Conservation (phyloP, 495 filamentous ascomycete genomes). For the Penicillium manginii region DNA sequence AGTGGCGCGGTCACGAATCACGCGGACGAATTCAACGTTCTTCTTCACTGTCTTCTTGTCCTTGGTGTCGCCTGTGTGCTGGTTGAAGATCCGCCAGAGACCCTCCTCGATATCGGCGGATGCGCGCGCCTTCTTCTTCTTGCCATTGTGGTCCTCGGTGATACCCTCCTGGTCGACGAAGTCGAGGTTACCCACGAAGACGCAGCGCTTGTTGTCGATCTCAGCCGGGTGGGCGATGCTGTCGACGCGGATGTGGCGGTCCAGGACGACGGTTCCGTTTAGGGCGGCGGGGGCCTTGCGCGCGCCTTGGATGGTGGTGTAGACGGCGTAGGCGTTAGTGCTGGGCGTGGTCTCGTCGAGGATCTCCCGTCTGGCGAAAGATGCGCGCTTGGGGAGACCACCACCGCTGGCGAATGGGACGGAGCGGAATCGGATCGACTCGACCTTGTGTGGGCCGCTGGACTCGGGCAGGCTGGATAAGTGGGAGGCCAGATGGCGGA, state of each 20-base stretch:
- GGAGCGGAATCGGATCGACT: conserved; percentile 92
- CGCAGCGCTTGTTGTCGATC: conserved; percentile 82
- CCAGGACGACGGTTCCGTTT: conserved; percentile 82
- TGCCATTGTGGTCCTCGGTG: conserved; percentile 57
- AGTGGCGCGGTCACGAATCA: conserved; percentile 87
- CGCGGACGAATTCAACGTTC: conserved; percentile 87
- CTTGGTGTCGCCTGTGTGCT: conserved; percentile 48
- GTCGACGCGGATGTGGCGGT: conserved; percentile 89
- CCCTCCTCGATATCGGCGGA: conserved; percentile 93
- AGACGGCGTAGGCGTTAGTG: conserved; percentile 94
- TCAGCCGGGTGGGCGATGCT: conserved; percentile 83
- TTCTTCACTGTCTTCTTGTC: conserved; percentile 56
- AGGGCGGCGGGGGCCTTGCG: conserved; percentile 74
- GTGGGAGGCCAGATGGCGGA: conserved; percentile 67
- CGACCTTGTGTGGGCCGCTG: conserved; percentile 66
- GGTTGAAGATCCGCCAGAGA: conserved; percentile 83
- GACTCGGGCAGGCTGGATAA: conserved; percentile 48
- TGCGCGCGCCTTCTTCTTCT: conserved; percentile 66
- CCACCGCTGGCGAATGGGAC: conserved; percentile 72
- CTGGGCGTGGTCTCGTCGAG: conserved; percentile 88
- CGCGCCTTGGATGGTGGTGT: conserved; percentile 70
- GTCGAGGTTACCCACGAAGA: conserved; percentile 95
- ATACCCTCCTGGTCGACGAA: conserved; percentile 85
- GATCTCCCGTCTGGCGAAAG: conserved; percentile 79
- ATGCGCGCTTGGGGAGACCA: conserved; percentile 85